Evolutionary conservation across 768 basidiomycete species (phyloP), one percentile per base, ranked within the genome.

Genomic region (Psilocybe cyanescens): DNA sequence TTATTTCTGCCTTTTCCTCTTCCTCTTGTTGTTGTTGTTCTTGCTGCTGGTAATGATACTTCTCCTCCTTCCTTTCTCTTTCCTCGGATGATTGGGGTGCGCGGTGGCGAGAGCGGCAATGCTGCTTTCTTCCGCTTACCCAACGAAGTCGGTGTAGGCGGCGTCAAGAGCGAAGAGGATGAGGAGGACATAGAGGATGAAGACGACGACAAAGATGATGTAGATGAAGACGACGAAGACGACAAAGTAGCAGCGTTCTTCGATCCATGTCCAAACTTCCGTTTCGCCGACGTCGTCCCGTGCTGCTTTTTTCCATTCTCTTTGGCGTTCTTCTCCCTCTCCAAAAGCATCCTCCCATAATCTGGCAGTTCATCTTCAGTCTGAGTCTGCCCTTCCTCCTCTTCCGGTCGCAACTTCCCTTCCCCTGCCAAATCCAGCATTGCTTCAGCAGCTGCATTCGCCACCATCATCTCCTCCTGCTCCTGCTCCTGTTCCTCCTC

Each of bases 341-440:
- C 11, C 35, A 46, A 30, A 44, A 37, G 24, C 45, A 45, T 47
- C 45, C 28, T 45, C 19, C 55, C 37, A 24, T 31, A 45, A 29
- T 47, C 41, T 24, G 55, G 39, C 17, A 45, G 16, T 24, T 57
- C 56, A 29, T 48, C 29, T 16, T 58, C 56, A 24, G 17, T 48
- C 55, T 55, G 45, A 24, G 17, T 48, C 55, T 55, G 45, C 12
- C 52, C 46, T 35, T 41, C n/a, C 28, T 53, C 30, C 44, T 29
- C 19, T 46, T 33, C 55, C 46, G 2, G 37, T 8, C 37, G 14
- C 14, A 39, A 39, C 14, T 39, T 8, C n/a, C 41, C 37, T 29
- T 60, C 35, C 8, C 60, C 54, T 12, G 59, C 63, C 55, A 68
- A 50, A 30, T 68, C 68, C 16, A 67, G 63, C 60, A 71, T 45